These are phyloP conservation scores for Dillenia suffruticosa DNA, from an alignment of 164 flowering plant species.

Conservation along the genomic window DNA sequence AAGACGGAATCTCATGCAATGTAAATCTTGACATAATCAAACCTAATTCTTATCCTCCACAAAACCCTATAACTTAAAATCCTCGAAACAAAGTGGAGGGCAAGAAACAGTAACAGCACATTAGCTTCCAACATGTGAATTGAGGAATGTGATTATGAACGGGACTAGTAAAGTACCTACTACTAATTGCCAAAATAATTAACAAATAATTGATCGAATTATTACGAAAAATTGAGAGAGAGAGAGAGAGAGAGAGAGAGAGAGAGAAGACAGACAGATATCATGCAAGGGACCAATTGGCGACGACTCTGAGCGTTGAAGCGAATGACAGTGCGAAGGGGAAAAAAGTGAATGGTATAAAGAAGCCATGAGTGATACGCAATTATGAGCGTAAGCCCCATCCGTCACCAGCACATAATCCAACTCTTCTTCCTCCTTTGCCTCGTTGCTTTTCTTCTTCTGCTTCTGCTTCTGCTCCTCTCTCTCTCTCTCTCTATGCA, in stretches of 20 bases:
- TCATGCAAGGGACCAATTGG: constrained; percentile 57
- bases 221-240: neutral
- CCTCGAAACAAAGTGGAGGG: too few species aligned
- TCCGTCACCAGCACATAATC: constrained; percentile 62
- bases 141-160: too few species aligned
- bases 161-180: too few species aligned
- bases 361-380: constrained; percentile 65
- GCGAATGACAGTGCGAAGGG: constrained; percentile 63
- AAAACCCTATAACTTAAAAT: too few species aligned
- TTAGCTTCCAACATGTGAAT: too few species aligned
- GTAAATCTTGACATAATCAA: too few species aligned
- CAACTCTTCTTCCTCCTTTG: constrained; percentile 44
- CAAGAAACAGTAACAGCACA: too few species aligned
- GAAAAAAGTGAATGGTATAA: constrained; percentile 27
- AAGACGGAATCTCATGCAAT: too few species aligned
- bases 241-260: constrained; percentile 7
- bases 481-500: neutral
- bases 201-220: neutral
- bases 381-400: constrained; percentile 41
- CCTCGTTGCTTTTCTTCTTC: neutral
- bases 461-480: neutral
- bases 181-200: neutral
- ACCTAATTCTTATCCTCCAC: too few species aligned
- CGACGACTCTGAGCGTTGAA: constrained; percentile 63
- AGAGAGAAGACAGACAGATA: constrained; percentile 39